These are phyloP conservation scores for Cystobasidium onofrii DNA, from an alignment of 768 basidiomycete species.

Conservation along the genomic window DNA sequence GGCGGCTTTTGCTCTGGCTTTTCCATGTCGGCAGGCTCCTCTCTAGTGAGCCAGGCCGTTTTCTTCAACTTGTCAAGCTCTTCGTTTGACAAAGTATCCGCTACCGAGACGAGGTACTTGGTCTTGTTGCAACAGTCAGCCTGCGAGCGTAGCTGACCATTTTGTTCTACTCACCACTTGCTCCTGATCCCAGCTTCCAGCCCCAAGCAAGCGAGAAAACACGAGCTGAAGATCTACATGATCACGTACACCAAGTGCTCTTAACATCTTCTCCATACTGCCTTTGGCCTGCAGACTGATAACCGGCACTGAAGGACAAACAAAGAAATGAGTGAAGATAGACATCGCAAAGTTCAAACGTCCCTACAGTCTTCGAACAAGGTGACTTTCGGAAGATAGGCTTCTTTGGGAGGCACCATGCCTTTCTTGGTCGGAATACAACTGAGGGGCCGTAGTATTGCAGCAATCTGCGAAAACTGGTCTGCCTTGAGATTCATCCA, in stretches of 20 bases:
- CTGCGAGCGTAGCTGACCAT: background rate
- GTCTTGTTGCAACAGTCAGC: conserved; percentile 39
- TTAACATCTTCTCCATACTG: conserved; percentile 56
- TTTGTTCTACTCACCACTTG: conserved; percentile 52
- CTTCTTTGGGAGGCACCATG: conserved; percentile 60
- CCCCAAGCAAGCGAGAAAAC: conserved; percentile 59
- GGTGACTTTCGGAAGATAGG: conserved; percentile 67
- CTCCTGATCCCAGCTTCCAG: conserved; percentile 46
- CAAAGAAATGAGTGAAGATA: too few species aligned
- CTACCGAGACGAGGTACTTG: conserved; percentile 77
- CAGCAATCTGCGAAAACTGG: conserved; percentile 52
- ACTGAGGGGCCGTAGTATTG: conserved; percentile 51
- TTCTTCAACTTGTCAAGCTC: conserved; percentile 56
- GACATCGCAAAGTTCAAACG: too few species aligned
- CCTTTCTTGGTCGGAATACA: conserved; percentile 70
- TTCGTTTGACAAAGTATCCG: conserved; percentile 54
- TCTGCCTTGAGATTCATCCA: conserved; percentile 60
- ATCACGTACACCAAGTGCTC: conserved; percentile 71
- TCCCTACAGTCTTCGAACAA: conserved; percentile 67
- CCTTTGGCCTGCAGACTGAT: conserved; percentile 53
- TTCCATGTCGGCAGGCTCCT: conserved; percentile 15
- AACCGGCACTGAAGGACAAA: conserved; percentile 31
- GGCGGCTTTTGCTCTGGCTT: conserved; percentile 32
- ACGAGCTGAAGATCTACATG: conserved; percentile 88
- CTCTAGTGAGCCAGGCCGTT: conserved; percentile 64